Conservation (phyloP, 768 basidiomycete species). For the Leccinum variicolor region DNA sequence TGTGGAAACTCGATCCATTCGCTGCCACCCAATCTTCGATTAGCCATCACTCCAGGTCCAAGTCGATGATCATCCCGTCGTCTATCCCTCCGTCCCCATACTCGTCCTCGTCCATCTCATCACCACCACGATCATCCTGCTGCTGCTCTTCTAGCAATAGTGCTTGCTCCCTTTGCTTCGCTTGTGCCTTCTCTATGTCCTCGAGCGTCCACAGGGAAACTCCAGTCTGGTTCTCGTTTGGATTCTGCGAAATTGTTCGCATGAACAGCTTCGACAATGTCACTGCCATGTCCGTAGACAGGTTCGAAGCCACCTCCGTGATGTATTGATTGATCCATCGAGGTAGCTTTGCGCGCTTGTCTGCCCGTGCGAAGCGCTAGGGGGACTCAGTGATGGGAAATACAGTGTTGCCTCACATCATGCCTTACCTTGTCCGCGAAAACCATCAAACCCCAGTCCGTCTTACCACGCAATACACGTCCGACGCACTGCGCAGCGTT, state of each 20-base stretch:
- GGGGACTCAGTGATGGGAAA: background rate
- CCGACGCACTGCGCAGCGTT: constrained; percentile 99
- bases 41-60: constrained; percentile 37
- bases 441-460: constrained; percentile 99
- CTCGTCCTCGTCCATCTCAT: constrained; percentile 49
- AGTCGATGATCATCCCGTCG: constrained; percentile 57
- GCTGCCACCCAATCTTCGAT: background rate
- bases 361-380: constrained; percentile 89
- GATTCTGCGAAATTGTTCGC: constrained; percentile 97
- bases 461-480: constrained; percentile 95
- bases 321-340: constrained; percentile 99
- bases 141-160: constrained; percentile 38
- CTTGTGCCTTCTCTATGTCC: constrained; percentile 84
- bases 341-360: constrained; percentile 93
- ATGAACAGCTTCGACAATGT: constrained; percentile 95
- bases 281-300: constrained; percentile 97
- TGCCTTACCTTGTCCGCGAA: constrained; percentile 93
- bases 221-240: constrained; percentile 93
- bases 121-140: constrained; percentile 20
- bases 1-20: background rate
- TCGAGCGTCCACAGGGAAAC: constrained; percentile 93
- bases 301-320: constrained; percentile 94
- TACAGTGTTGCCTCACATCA: background rate
- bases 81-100: constrained; percentile 66
- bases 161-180: constrained; percentile 69